Conservation (phyloP, 106 monocot genomes). For the Iris macrosiphon region DNA sequence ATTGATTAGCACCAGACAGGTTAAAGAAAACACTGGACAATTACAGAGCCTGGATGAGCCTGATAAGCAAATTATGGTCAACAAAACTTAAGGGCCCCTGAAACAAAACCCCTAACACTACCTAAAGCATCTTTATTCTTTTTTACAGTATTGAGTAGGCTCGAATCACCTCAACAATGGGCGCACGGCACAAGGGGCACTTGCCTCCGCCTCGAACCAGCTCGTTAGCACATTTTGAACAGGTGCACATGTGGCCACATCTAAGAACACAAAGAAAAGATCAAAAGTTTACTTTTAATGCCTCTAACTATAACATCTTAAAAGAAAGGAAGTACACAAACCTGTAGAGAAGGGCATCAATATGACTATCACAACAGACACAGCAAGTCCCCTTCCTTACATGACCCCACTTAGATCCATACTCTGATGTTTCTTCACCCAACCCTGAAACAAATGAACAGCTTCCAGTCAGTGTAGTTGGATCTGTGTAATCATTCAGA, state of each 20-base stretch:
- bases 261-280: constrained; percentile 33
- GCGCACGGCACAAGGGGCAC: constrained; percentile 97
- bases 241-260: constrained; percentile 99
- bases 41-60: constrained; percentile 4
- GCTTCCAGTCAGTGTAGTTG: neutral
- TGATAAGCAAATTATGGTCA: constrained; percentile 1
- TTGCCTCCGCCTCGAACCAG: constrained; percentile 71
- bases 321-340: constrained; percentile 8
- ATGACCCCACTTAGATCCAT: constrained; percentile 81
- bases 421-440: constrained; percentile 31
- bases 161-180: constrained; percentile 93
- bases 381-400: constrained; percentile 93
- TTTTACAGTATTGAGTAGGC: constrained; percentile 84
- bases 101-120: constrained; percentile 3
- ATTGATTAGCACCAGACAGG: neutral
- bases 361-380: constrained; percentile 71
- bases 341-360: constrained; percentile 97
- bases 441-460: constrained; percentile 18
- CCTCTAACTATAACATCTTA: neutral
- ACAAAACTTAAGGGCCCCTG: neutral
- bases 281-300: too few species aligned
- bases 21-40: neutral
- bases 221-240: constrained; percentile 89
- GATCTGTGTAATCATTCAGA: too few species aligned
- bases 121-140: neutral